Evolutionary conservation across 2,329 filamentous ascomycete species (phyloP), one percentile per base, ranked within the genome.

Genomic region (Aspergillus costaricaensis): DNA sequence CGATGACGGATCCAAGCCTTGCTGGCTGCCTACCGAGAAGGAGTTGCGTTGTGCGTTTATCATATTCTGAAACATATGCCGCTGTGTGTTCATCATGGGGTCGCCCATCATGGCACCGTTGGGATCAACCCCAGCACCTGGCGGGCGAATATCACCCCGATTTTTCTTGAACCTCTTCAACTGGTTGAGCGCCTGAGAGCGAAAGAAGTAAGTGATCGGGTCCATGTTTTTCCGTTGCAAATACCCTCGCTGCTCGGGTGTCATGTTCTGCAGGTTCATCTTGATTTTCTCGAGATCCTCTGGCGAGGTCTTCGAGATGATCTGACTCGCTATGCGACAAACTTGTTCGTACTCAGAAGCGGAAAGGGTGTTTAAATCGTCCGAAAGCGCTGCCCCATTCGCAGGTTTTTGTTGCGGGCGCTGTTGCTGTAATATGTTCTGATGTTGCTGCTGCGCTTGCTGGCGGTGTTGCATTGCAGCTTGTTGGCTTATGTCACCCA

Each of bases 201-300:
- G 81, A 67, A 85, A 83, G 60, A 81, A 80, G 55, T 80, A 80
- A 43, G 77, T 76, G 43, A 86, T 66, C 0, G 83, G 82, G 53
- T 85, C 81, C 47, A 83, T 74, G 19, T 79, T 74, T 57, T 80
- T 80, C 47, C 71, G 69, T 14, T 74, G 65, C 43, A 85, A 65
- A 56, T 78, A 75, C 62, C 82, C 76, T 62, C 78, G 78, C 67
- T 81, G 80, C 23, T 84, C 79, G 1, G 77, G 76, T 10, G 78
- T 76, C 77, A 80, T 75, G 62, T 76, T 74, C 41, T 76, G 72
- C n/a, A 84, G 62, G 17, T 80, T 80, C 58, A 75, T 72, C 56
- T 77, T 78, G 47, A 84, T 80, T 47, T 80, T 77, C n/a, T 83
- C 78, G 56, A 81, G 71, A 47, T 81, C 78, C 43, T 79, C 77